Percentiles rank a stretch among this genome's conserved stretches.
phyloP scores from a whole-genome alignment of 352 stramenopile species.

The Phytophthora sojae region DNA sequence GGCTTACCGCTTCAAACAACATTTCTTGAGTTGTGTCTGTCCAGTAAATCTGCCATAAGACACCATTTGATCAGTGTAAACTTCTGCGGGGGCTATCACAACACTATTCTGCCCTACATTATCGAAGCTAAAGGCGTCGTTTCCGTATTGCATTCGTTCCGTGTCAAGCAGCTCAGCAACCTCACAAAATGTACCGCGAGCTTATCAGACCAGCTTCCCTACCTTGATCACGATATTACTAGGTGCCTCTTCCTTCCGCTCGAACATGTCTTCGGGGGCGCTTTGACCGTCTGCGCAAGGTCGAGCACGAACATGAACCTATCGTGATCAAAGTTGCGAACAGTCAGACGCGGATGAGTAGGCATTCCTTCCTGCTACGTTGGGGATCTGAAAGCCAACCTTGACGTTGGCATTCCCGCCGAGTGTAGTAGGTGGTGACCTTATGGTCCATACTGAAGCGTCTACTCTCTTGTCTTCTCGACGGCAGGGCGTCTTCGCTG shows the following conservation, averaged over 20 bases:
- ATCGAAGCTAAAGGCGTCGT: constrained; percentile 89
- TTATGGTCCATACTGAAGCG: constrained; percentile 77
- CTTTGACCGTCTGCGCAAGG: constrained; percentile 78
- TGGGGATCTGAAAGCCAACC: constrained; percentile 19
- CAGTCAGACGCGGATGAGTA: not conserved
- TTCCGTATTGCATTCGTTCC: constrained; percentile 86
- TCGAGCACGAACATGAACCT: constrained; percentile 81
- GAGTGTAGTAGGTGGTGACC: constrained; percentile 87
- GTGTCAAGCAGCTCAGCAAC: constrained; percentile 39
- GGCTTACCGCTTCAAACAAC: constrained; percentile 70
- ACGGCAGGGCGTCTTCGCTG: not conserved
- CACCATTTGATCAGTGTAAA: not conserved
- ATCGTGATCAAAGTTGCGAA: not conserved
- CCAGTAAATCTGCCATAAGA: constrained; percentile 73
- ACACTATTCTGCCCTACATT: constrained; percentile 43
- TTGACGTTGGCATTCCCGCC: constrained; percentile 84
- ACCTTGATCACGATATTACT: constrained; percentile 90
- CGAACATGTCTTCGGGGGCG: constrained; percentile 84
- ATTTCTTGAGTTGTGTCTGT: constrained; percentile 78
- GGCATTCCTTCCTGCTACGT: not conserved
- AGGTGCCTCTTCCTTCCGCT: constrained; percentile 74
- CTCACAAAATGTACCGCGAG: not conserved
- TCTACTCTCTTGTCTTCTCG: not conserved
- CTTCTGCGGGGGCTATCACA: not conserved
- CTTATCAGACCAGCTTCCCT: not conserved